These are phyloP conservation scores for Chamaecyparis obtusa DNA, from an alignment of 75 land plant species.

Conservation along the genomic window DNA sequence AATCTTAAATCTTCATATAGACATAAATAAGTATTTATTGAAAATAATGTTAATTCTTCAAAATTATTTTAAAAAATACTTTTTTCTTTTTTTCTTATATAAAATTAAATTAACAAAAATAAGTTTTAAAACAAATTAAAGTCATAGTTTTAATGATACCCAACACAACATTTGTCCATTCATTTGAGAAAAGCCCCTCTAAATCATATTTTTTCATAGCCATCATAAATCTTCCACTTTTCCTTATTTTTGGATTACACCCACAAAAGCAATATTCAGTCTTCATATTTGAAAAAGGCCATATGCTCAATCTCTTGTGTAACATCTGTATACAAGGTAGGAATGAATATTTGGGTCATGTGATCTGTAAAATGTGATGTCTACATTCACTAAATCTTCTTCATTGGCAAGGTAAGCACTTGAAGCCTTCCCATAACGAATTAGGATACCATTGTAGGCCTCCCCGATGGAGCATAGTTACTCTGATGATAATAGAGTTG, in stretches of 20 bases:
- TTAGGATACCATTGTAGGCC: slow-evolving; percentile 3
- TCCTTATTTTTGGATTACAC: slow-evolving; percentile 7
- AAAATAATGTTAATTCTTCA: no score
- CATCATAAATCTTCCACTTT: background rate
- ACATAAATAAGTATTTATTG: no score
- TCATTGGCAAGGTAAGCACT: slow-evolving; percentile 15
- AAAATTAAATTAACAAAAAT: no score
- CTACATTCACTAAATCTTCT: slow-evolving; percentile 13
- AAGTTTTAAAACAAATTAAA: no score
- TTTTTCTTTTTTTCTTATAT: no score
- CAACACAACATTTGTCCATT: slow-evolving; percentile 14
- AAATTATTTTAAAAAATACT: no score
- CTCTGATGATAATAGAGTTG: no score
- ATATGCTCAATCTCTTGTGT: slow-evolving; percentile 77
- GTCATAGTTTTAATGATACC: no score
- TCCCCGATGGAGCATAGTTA: no score
- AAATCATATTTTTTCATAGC: slow-evolving; percentile 11
- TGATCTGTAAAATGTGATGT: slow-evolving; percentile 8
- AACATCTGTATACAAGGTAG: slow-evolving; percentile 57
- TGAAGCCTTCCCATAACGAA: slow-evolving; percentile 13
- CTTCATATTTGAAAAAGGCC: slow-evolving; percentile 63
- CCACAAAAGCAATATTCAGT: slow-evolving; percentile 59
- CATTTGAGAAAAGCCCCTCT: slow-evolving; percentile 8
- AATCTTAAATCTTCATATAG: no score
- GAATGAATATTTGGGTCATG: slow-evolving; percentile 10